phyloP scores from a whole-genome alignment of 371 early-diverging fungal genomes.

The Phascolomyces articulosus region DNA sequence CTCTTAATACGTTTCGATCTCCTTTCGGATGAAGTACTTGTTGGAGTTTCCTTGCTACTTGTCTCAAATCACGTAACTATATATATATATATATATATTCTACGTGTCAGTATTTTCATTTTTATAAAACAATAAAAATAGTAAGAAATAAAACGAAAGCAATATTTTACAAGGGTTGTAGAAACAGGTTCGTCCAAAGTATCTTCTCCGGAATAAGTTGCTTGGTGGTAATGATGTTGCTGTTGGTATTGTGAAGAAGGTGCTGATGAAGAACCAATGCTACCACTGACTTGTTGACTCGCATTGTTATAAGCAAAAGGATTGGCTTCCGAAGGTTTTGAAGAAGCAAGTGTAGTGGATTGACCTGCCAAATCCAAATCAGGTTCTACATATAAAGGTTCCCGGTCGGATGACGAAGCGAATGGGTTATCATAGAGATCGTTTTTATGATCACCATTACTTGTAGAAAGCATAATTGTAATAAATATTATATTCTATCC shows the following conservation, averaged over 20 bases:
- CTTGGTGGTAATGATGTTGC: not conserved
- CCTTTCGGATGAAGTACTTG: slow-evolving; percentile 78
- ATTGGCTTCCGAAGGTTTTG: slow-evolving; percentile 15
- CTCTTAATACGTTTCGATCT: slow-evolving; percentile 60
- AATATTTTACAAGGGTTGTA: slow-evolving; percentile 77
- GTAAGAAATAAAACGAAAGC: no score
- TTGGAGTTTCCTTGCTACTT: slow-evolving; percentile 72
- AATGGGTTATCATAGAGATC: slow-evolving; percentile 24
- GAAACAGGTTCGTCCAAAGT: slow-evolving; percentile 95
- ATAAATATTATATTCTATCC: not conserved
- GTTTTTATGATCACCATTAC: slow-evolving; percentile 4
- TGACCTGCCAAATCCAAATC: slow-evolving; percentile 34
- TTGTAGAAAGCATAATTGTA: slow-evolving; percentile 18
- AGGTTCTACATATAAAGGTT: slow-evolving; percentile 26
- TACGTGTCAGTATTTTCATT: no score
- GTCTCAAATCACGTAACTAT: slow-evolving; percentile 78
- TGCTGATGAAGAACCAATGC: slow-evolving; percentile 19
- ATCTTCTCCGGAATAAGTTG: slow-evolving; percentile 47
- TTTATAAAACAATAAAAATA: no score
- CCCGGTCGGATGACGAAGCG: slow-evolving; percentile 15
- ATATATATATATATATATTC: not conserved
- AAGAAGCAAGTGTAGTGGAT: slow-evolving; percentile 18
- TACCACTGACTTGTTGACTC: slow-evolving; percentile 21
- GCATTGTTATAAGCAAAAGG: slow-evolving; percentile 15
- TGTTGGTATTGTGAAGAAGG: slow-evolving; percentile 8